phyloP scores from a whole-genome alignment of 345 rosid species.

The Brassica incana region DNA sequence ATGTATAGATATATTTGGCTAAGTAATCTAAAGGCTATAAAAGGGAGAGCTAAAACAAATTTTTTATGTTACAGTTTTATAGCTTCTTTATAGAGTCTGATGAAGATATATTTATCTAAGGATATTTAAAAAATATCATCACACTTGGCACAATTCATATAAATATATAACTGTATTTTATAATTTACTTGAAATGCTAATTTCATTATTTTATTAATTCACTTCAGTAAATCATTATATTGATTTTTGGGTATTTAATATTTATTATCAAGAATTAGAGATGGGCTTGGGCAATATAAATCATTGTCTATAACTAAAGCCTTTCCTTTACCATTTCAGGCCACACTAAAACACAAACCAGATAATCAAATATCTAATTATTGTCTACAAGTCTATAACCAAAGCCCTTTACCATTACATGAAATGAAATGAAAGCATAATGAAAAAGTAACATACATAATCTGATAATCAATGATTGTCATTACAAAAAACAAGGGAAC shows the following conservation, averaged over 20 bases:
- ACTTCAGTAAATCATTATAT: not conserved
- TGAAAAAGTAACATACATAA: not conserved
- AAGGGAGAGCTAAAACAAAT: not conserved
- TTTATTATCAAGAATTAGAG: not conserved
- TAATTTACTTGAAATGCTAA: not conserved
- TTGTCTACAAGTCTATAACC: not conserved
- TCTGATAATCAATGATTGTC: constrained; percentile 16
- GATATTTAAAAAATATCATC: not conserved
- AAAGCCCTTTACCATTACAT: constrained; percentile 4
- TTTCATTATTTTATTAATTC: not conserved
- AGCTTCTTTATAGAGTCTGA: not conserved
- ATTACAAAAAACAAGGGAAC: constrained; percentile 18
- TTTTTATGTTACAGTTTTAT: not conserved
- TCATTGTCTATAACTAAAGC: not conserved
- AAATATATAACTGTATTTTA: not conserved
- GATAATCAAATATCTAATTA: not conserved
- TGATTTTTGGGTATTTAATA: not conserved
- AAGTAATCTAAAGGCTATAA: not conserved
- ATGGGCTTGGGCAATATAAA: not conserved
- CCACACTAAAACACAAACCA: not conserved
- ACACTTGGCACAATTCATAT: not conserved
- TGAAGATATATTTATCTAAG: not conserved
- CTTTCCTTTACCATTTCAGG: not conserved
- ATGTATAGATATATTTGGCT: not conserved
- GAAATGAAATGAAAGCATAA: constrained; percentile 14